Evolutionary conservation across 2,329 filamentous ascomycete species (phyloP).

Genomic region (Fusarium sacchari): DNA sequence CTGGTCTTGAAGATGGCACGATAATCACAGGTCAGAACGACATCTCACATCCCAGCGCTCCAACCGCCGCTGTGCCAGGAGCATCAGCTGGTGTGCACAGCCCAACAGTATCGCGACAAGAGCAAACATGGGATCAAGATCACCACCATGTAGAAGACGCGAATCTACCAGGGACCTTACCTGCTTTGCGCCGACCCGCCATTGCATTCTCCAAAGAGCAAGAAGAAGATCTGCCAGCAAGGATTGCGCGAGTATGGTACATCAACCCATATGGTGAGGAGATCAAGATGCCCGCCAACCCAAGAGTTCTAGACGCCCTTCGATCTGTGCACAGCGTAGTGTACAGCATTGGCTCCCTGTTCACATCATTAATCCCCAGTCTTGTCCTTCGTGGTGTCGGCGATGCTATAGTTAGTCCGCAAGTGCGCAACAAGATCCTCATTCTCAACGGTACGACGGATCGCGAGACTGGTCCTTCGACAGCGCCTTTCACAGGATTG

Average conservation of each 20-base stretch:
- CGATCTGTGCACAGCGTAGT: slow-evolving; percentile 74
- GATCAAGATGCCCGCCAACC: slow-evolving; percentile 85
- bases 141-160: slow-evolving; percentile 80
- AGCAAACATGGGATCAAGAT: slow-evolving; percentile 61
- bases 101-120: slow-evolving; percentile 53
- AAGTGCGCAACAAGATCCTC: slow-evolving; percentile 75
- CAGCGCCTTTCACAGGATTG: slow-evolving; percentile 72
- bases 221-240: slow-evolving; percentile 78
- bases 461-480: slow-evolving; percentile 82
- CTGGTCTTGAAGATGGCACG: slow-evolving; percentile 78
- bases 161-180: slow-evolving; percentile 82
- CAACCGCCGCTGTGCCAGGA: slow-evolving; percentile 58
- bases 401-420: slow-evolving; percentile 58
- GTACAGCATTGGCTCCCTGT: slow-evolving; percentile 94
- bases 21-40: slow-evolving; percentile 91
- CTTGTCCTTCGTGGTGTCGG: slow-evolving; percentile 81
- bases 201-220: slow-evolving; percentile 82
- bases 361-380: slow-evolving; percentile 87
- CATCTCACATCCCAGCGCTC: slow-evolving; percentile 83
- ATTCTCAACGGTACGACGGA: slow-evolving; percentile 87
- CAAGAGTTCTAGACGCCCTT: slow-evolving; percentile 78
- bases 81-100: slow-evolving; percentile 44
- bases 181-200: slow-evolving; percentile 81
- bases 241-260: slow-evolving; percentile 90
- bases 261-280: slow-evolving; percentile 99